Percentiles rank a stretch among this genome's conserved stretches.
phyloP scores from a whole-genome alignment of 2,329 filamentous ascomycete species.

The Sclerotinia borealis region DNA sequence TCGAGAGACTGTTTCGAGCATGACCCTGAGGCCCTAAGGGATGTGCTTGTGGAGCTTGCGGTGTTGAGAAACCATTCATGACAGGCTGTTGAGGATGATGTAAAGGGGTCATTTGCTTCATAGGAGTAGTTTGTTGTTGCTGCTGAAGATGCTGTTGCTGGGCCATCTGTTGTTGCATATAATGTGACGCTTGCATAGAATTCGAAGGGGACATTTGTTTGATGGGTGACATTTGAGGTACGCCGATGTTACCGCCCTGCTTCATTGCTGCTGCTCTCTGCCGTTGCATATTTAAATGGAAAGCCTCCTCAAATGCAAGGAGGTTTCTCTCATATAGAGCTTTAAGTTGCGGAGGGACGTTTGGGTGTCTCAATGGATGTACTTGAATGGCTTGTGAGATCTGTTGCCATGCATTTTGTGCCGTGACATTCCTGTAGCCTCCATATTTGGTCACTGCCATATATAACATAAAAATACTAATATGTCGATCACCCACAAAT shows the following conservation, averaged over 20 bases:
- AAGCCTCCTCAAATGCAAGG: slow-evolving; percentile 68
- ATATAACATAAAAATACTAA: slow-evolving; percentile 75
- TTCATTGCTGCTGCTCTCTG: slow-evolving; percentile 33
- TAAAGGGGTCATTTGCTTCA: slow-evolving; percentile 41
- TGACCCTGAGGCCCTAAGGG: slow-evolving; percentile 39
- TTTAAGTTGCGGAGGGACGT: slow-evolving; percentile 63
- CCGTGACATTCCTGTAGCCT: slow-evolving; percentile 68
- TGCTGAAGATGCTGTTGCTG: slow-evolving; percentile 45
- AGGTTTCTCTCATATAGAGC: slow-evolving; percentile 72
- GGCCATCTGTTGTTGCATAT: slow-evolving; percentile 39
- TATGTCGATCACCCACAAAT: slow-evolving; percentile 62
- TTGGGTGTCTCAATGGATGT: slow-evolving; percentile 55
- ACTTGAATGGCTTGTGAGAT: slow-evolving; percentile 62
- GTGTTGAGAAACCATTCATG: slow-evolving; percentile 45
- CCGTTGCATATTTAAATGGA: slow-evolving; percentile 48
- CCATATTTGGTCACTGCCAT: slow-evolving; percentile 68
- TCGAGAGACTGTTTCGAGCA: slow-evolving; percentile 46
- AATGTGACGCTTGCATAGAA: slow-evolving; percentile 48
- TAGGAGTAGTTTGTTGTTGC: slow-evolving; percentile 39
- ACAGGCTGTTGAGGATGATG: slow-evolving; percentile 40
- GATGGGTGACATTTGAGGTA: slow-evolving; percentile 37
- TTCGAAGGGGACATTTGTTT: slow-evolving; percentile 38
- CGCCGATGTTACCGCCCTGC: slow-evolving; percentile 32
- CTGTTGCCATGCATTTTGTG: slow-evolving; percentile 65
- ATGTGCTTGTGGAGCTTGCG: slow-evolving; percentile 38